phyloP scores from a whole-genome alignment of 2,329 filamentous ascomycete species.

The Ceratocystis harringtonii region DNA sequence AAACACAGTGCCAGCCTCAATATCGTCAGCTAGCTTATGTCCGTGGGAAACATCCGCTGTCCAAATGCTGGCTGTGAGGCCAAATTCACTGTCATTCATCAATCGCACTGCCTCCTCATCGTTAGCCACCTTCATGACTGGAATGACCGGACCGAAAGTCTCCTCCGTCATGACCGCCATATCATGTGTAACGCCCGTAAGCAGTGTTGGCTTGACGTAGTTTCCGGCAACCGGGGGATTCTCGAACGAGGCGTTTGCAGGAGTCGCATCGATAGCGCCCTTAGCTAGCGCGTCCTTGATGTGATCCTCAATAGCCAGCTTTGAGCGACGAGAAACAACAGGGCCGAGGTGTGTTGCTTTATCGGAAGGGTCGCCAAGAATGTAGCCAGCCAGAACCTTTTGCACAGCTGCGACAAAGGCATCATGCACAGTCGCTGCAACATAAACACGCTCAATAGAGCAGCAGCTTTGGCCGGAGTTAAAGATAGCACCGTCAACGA shows the following conservation, averaged over 20 bases:
- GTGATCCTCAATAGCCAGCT: constrained; percentile 60
- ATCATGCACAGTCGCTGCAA: constrained; percentile 72
- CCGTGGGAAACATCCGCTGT: constrained; percentile 70
- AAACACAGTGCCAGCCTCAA: constrained; percentile 91
- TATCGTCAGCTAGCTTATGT: constrained; percentile 58
- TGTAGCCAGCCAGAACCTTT: constrained; percentile 66
- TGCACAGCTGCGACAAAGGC: constrained; percentile 65
- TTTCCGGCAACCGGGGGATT: constrained; percentile 48
- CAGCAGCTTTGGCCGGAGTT: constrained; percentile 99
- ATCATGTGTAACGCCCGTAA: constrained; percentile 62
- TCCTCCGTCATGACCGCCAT: constrained; percentile 89
- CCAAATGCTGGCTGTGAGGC: constrained; percentile 93
- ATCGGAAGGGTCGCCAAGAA: constrained; percentile 74
- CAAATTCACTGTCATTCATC: constrained; percentile 94
- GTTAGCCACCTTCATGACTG: constrained; percentile 68
- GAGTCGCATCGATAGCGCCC: constrained; percentile 72
- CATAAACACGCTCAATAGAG: constrained; percentile 81
- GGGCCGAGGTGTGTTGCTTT: constrained; percentile 71
- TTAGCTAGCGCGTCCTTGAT: constrained; percentile 69
- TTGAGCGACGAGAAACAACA: constrained; percentile 68
- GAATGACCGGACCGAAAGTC: constrained; percentile 87
- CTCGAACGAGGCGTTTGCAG: constrained; percentile 62
- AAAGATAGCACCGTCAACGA: constrained; percentile 91
- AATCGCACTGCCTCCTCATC: constrained; percentile 68
- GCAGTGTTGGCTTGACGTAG: constrained; percentile 72